Evolutionary conservation across 1,284 basidiomycete genomes (phyloP).

Genomic region (Sphaerobolus stellatus): DNA sequence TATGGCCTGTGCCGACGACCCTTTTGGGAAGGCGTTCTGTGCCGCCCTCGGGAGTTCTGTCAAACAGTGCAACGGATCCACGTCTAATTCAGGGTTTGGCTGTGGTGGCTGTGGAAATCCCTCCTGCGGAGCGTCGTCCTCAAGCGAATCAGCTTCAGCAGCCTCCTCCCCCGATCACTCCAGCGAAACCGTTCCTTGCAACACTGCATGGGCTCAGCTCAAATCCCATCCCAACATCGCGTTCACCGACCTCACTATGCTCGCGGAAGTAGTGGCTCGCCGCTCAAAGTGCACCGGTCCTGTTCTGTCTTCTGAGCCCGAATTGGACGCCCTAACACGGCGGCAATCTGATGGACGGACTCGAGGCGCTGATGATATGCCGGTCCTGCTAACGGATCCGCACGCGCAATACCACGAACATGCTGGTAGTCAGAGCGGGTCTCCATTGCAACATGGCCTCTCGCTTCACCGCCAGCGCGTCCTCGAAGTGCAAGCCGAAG

Average conservation of each 20-base stretch:
- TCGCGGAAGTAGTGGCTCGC: constrained; percentile 86
- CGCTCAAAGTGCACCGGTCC: constrained; percentile 78
- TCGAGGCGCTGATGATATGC: constrained; percentile 14
- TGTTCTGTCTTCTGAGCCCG: constrained; percentile 60
- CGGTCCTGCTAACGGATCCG: constrained; percentile 51
- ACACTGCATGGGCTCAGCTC: constrained; percentile 82
- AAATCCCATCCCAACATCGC: constrained; percentile 87
- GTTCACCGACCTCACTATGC: constrained; percentile 75
- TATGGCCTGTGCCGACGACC: constrained; percentile 74
- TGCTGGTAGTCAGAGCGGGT: constrained; percentile 12
- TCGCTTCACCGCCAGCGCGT: constrained; percentile 61
- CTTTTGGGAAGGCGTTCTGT: constrained; percentile 86
- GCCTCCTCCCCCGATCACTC: constrained; percentile 14
- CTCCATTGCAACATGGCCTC: constrained; percentile 21
- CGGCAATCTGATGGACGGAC: constrained; percentile 6
- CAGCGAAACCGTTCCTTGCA: constrained; percentile 67
- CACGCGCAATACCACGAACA: constrained; percentile 51
- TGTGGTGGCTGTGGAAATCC: constrained; percentile 29
- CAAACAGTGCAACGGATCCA: constrained; percentile 5
- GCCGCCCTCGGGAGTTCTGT: constrained; percentile 67
- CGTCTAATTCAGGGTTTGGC: constrained; percentile 17
- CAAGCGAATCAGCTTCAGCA: constrained; percentile 4
- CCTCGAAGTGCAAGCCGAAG: constrained; percentile 74
- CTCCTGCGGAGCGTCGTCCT: constrained; percentile 23
- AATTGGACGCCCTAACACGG: constrained; percentile 16